These are phyloP conservation scores for Clausena lansium DNA, from an alignment of 345 rosid genomes.

Conservation along the genomic window DNA sequence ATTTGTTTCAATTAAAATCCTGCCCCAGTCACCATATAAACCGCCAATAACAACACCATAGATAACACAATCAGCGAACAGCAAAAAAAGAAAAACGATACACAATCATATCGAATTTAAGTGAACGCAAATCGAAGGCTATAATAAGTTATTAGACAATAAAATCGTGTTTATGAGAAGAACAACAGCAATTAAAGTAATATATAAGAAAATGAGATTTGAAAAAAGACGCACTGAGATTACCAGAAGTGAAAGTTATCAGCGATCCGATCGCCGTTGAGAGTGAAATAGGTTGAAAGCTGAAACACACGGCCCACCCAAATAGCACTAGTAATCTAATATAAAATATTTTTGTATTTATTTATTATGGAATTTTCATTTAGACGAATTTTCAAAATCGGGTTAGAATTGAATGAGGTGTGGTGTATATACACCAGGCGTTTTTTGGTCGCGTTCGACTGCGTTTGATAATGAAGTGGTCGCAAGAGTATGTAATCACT, in stretches of 20 bases:
- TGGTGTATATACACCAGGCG: too few species aligned
- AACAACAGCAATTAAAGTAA: background rate
- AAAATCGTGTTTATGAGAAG: background rate
- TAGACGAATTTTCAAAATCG: background rate
- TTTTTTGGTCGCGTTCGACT: too few species aligned
- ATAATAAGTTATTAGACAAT: background rate
- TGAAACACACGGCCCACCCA: background rate
- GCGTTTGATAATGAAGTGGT: too few species aligned
- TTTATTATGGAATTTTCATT: background rate
- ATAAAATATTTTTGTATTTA: background rate
- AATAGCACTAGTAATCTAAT: background rate
- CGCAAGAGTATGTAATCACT: too few species aligned
- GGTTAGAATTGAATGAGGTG: too few species aligned
- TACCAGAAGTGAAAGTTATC: background rate
- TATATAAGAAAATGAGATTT: background rate
- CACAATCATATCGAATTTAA: too few species aligned
- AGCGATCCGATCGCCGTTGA: background rate
- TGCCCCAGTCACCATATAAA: constrained; percentile 8
- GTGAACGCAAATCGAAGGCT: background rate
- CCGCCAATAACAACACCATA: background rate
- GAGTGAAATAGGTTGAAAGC: background rate
- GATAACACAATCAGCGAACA: background rate
- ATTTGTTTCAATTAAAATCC: constrained; percentile 11
- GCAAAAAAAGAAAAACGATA: too few species aligned
- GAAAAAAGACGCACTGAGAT: background rate